Base-by-base conservation (phyloP, 257 asterid genomes). In the Hygrophila difformis region DNA sequence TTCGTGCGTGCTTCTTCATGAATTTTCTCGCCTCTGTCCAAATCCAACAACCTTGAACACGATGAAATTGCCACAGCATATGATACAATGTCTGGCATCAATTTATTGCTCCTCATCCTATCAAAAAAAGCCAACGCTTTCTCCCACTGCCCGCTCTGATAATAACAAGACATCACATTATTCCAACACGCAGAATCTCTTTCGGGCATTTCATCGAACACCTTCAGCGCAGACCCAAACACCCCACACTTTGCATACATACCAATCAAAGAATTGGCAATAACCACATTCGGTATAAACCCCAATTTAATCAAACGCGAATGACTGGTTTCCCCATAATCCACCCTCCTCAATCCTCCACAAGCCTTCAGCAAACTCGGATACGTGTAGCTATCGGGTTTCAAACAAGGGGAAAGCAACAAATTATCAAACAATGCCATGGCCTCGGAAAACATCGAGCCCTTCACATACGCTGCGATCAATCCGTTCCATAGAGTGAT, bases 321-420 rank as follows among this genome's bases (percentile, higher is more conserved):
- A 40, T 84, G 95, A n/a, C 73, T 55, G 70, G 34, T 65, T 72
- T 61, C 66, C 38, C 93, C 93, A 39, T 18, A 51, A 53, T 44
- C 71, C 8, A 63, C 58, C 44, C 72, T 71, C 56, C 57, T 67
- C 33, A 81, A 49, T 19, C 79, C 87, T 15, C 80, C 59, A 60
- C 93, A 78, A 31, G 93, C 95, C 70, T 84, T 84, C 51, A 84
- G 64, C 55, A 81, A 67, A 59, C 91, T 81, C 24, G 95, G 93
- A 37, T 73, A 84, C 10, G 93, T 81, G 56, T 73, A 84, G 49
- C 73, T 60, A 45, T 81, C 80, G 6, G 95, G 80, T 60, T 69
- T 75, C 64, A 81, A 53, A 42, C 44, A 53, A 21, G 78, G 75
- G 65, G 55, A 65, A 34, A 44, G 64, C 54, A 66, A 16, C 53